A percentile compares a stretch with the other conserved stretches of the same genome.
These are phyloP conservation scores for Mortierella sp. DNA, from an alignment of 371 early-diverging fungal species.

Conservation along the genomic window DNA sequence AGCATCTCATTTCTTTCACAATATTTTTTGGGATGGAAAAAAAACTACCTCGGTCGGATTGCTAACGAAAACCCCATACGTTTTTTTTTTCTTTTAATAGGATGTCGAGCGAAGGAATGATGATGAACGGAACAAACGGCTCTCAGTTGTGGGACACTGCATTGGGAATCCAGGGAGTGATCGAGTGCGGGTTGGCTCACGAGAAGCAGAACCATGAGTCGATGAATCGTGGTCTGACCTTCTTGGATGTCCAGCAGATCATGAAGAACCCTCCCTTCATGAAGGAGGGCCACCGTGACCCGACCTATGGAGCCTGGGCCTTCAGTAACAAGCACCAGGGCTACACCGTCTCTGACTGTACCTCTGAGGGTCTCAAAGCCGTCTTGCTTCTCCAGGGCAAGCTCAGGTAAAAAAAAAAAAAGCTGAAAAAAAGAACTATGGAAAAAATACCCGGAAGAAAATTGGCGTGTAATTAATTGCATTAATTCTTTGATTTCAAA, in stretches of 20 bases:
- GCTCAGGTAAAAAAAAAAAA: slow-evolving; percentile 50
- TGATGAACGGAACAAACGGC: slow-evolving; percentile 98
- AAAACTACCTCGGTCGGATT: background rate
- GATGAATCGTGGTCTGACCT: slow-evolving; percentile 81
- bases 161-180: slow-evolving; percentile 86
- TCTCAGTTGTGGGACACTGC: slow-evolving; percentile 98
- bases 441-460: too few relatives aligned
- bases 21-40: background rate
- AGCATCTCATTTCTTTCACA: background rate
- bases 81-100: slow-evolving; percentile 24
- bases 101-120: slow-evolving; percentile 92
- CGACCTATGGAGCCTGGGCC: slow-evolving; percentile 95
- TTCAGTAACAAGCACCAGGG: slow-evolving; percentile 95
- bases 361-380: slow-evolving; percentile 95
- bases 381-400: slow-evolving; percentile 81
- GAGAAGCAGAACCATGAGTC: slow-evolving; percentile 76
- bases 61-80: background rate
- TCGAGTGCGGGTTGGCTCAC: slow-evolving; percentile 80
- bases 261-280: slow-evolving; percentile 76
- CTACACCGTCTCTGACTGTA: slow-evolving; percentile 97
- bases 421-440: background rate
- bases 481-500: background rate
- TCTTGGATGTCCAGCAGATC: slow-evolving; percentile 93
- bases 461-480: background rate
- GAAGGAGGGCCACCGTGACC: slow-evolving; percentile 83